phyloP scores from a whole-genome alignment of 441 rosid genomes.

The Oxalis stricta region DNA sequence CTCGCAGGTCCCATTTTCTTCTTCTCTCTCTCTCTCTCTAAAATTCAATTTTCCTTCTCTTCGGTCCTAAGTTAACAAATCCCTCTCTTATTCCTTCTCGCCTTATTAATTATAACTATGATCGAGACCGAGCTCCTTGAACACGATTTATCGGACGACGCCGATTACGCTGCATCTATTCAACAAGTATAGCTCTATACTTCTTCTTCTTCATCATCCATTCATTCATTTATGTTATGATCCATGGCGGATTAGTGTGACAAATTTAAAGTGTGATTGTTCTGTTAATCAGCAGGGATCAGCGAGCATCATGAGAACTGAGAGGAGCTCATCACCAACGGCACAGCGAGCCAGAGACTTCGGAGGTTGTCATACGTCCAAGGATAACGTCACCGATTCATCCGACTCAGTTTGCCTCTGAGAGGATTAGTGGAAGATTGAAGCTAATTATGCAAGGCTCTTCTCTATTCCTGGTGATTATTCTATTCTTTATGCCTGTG shows the following conservation, averaged over 20 bases:
- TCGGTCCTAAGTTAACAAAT: too few species aligned
- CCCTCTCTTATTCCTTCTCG: too few species aligned
- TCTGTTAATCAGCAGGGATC: constrained; percentile 40
- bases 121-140: constrained; percentile 68
- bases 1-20: too few species aligned
- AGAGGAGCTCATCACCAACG: constrained; percentile 46
- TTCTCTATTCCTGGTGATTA: constrained; percentile 54
- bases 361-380: constrained; percentile 61
- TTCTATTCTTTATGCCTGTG: neutral
- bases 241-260: neutral
- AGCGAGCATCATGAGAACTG: constrained; percentile 48
- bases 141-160: constrained; percentile 94
- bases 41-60: too few species aligned
- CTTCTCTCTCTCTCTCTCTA: too few species aligned
- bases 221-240: neutral
- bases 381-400: constrained; percentile 89
- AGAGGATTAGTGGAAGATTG: constrained; percentile 84
- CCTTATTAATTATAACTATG: too few species aligned
- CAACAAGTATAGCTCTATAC: constrained; percentile 38
- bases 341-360: constrained; percentile 52
- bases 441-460: constrained; percentile 77
- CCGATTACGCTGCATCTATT: constrained; percentile 88
- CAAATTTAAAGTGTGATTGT: constrained; percentile 1
- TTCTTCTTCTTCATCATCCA: neutral
- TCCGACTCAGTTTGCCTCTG: constrained; percentile 83